Base-by-base conservation (phyloP, 2,329 filamentous ascomycete species). In the Sarocladium kiliense region DNA sequence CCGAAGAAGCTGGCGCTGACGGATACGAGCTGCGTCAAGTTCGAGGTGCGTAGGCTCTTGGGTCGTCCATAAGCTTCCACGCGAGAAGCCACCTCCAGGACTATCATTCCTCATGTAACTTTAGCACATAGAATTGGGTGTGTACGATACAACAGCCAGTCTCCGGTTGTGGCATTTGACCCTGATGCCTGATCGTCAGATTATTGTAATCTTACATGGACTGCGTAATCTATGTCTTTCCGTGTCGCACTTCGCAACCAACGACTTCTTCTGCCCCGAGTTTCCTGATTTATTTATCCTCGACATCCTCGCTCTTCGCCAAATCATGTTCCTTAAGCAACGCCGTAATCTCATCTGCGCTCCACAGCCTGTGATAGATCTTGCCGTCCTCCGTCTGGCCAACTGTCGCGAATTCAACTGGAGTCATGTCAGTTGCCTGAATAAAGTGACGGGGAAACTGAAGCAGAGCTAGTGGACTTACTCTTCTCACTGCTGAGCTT, bases 401-500 rank as follows among this genome's bases (percentile, higher is more conserved):
- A 58, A 99, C 93, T 30, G 95, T 99, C 63, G 94, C 95, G 68
- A 99, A 99, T 70, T 99, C 94, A 69, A 99, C 92, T 97, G 64
- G 16, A 59, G 39, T 16, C 56, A 26, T 16, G 12, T 56, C 25
- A 42, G 26, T 23, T 19, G 30, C 14, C 18, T 36, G 12, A 2
- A 65, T 56, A 5, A 25, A n/a, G n/a, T n/a, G n/a, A n/a, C n/a
- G n/a, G n/a, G n/a, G n/a, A n/a, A n/a, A n/a, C n/a, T n/a, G n/a
- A n/a, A 23, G 27, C n/a, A 19, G 26, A 21, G n/a, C 5, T 36
- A 5, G 39, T 14, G 7, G 32, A 78, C 89, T 73, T 77, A 96
- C 92, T 96, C 84, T 99, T 99, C 82, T 99, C 94, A 69, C 91
- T 96, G 79, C 91, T 97, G 69, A 99, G 77, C 81, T 97, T 99